These are phyloP conservation scores for Ogataea siamensis DNA, from an alignment of 805 yeast genomes.

Conservation along the genomic window DNA sequence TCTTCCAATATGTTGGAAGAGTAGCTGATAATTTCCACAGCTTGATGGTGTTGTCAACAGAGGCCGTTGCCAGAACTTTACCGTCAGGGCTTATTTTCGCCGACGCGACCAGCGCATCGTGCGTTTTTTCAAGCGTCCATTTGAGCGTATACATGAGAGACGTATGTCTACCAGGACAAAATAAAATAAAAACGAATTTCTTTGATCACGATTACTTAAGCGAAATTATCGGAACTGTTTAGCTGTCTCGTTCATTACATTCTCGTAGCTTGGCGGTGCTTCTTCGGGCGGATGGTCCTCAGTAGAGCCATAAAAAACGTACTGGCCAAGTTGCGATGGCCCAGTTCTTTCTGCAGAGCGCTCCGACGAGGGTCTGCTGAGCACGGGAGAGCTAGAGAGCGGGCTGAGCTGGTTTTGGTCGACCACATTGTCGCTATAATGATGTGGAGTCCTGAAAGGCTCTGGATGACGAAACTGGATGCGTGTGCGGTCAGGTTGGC, in stretches of 20 bases:
- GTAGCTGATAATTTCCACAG: slow-evolving; percentile 46
- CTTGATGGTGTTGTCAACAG: slow-evolving; percentile 57
- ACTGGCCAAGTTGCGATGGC: slow-evolving; percentile 11
- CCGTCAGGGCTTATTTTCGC: slow-evolving; percentile 66
- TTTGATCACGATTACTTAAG: slow-evolving; percentile 3
- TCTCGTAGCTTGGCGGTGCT: slow-evolving; percentile 38
- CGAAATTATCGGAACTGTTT: slow-evolving; percentile 24
- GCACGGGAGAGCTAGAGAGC: slow-evolving; percentile 16
- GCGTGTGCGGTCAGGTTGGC: slow-evolving; percentile 29
- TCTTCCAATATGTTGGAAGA: slow-evolving; percentile 34
- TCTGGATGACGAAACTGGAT: slow-evolving; percentile 33
- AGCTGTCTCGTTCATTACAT: slow-evolving; percentile 35
- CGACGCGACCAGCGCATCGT: slow-evolving; percentile 37
- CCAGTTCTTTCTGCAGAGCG: slow-evolving; percentile 5
- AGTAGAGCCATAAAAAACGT: slow-evolving; percentile 21
- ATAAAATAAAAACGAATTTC: background rate
- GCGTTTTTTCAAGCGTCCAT: slow-evolving; percentile 5
- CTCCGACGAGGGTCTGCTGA: background rate
- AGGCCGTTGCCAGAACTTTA: slow-evolving; percentile 50
- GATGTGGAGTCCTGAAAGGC: slow-evolving; percentile 26
- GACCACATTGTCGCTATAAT: slow-evolving; percentile 1
- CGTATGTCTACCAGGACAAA: too few relatives aligned
- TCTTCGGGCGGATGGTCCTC: slow-evolving; percentile 18
- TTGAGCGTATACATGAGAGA: slow-evolving; percentile 14
- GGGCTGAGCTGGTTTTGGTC: slow-evolving; percentile 28